Percentiles rank a stretch among this genome's conserved stretches.
phyloP scores from a whole-genome alignment of 2,329 filamentous ascomycete species.

The Amesomyces nigricolor region DNA sequence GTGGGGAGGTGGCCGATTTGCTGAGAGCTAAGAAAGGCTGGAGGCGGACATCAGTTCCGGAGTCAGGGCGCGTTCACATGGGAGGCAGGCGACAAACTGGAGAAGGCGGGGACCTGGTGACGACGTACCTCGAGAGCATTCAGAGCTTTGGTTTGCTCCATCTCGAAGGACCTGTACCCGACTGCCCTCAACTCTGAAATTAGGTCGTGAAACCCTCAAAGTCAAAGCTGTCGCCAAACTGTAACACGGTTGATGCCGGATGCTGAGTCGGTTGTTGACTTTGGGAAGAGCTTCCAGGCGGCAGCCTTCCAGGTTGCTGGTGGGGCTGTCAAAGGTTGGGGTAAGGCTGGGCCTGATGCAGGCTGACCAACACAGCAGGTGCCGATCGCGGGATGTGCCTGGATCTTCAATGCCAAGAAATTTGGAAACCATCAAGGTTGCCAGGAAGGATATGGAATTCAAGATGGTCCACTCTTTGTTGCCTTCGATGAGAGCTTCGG shows the following conservation, averaged over 20 bases:
- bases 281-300: constrained; percentile 4
- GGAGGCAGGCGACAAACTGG: background rate
- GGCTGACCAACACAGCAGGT: background rate
- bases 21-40: constrained; percentile 88
- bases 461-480: background rate
- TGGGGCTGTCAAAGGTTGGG: background rate
- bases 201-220: constrained; percentile 14
- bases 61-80: background rate
- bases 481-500: background rate
- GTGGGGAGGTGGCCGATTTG: constrained; percentile 76
- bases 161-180: constrained; percentile 30
- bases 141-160: constrained; percentile 69
- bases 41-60: constrained; percentile 21
- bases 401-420: constrained; percentile 9
- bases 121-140: constrained; percentile 55
- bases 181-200: background rate
- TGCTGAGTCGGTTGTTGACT: background rate
- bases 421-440: no score
- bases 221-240: background rate
- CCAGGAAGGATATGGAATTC: background rate
- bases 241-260: constrained; percentile 6
- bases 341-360: background rate
- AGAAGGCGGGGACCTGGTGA: constrained; percentile 1
- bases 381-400: constrained; percentile 5
- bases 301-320: constrained; percentile 15